phyloP scores from a whole-genome alignment of 805 yeast genomes.

The Scheffersomyces lignosus region DNA sequence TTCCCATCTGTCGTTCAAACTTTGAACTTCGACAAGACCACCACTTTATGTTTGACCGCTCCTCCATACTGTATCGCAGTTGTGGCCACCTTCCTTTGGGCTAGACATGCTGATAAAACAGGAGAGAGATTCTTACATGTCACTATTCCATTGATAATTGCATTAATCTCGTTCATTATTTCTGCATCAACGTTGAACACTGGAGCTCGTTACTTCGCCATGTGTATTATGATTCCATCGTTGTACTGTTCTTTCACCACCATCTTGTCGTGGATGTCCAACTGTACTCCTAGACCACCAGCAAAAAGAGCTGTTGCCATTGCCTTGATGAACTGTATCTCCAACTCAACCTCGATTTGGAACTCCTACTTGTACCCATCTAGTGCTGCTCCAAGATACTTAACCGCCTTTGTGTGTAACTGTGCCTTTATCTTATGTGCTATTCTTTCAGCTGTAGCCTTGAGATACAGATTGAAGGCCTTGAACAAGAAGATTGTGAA shows the following conservation, averaged over 20 bases:
- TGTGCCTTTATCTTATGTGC: constrained; percentile 47
- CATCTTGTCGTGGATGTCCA: constrained; percentile 56
- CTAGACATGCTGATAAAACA: constrained; percentile 55
- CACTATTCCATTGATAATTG: constrained; percentile 38
- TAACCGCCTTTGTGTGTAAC: constrained; percentile 48
- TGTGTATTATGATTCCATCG: constrained; percentile 60
- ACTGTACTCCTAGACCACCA: constrained; percentile 58
- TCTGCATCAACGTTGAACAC: constrained; percentile 51
- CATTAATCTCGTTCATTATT: constrained; percentile 48
- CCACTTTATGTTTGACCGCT: constrained; percentile 57
- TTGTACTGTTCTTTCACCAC: constrained; percentile 55
- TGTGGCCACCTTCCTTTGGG: constrained; percentile 50
- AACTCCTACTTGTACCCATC: constrained; percentile 52
- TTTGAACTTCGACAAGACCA: constrained; percentile 48
- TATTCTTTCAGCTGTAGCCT: constrained; percentile 35
- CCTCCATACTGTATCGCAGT: constrained; percentile 60
- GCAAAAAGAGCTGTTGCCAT: constrained; percentile 58
- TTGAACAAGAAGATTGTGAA: constrained; percentile 43
- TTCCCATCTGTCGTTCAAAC: constrained; percentile 63
- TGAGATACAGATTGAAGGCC: constrained; percentile 37
- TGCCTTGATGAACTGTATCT: constrained; percentile 56
- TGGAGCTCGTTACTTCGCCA: constrained; percentile 59
- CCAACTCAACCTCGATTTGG: constrained; percentile 59
- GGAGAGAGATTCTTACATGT: constrained; percentile 57
- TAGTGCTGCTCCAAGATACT: constrained; percentile 45